Percentiles rank a stretch among this genome's conserved stretches.
phyloP scores from a whole-genome alignment of 1,284 basidiomycete species.

The Melanopsichium pennsylvanicum region DNA sequence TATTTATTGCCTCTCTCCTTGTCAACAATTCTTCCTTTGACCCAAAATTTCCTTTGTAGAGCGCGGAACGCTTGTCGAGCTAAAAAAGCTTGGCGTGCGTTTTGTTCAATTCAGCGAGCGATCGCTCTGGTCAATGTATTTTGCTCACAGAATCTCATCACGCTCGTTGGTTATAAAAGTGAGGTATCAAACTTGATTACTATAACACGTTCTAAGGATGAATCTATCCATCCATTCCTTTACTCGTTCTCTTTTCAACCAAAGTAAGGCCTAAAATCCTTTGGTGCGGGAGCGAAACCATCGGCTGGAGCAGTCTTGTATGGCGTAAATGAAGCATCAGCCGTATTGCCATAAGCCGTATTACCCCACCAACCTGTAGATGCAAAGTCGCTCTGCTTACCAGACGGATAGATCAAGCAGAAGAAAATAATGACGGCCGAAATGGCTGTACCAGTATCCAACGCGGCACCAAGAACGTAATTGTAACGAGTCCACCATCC shows the following conservation, averaged over 20 bases:
- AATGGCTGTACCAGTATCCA: slow-evolving; percentile 66
- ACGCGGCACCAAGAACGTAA: slow-evolving; percentile 66
- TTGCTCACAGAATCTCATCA: too few relatives aligned
- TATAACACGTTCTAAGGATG: slow-evolving; percentile 4
- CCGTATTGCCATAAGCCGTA: slow-evolving; percentile 50
- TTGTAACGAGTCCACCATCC: slow-evolving; percentile 67
- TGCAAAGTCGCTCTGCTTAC: slow-evolving; percentile 34
- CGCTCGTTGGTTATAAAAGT: slow-evolving; percentile 8
- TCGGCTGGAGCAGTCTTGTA: slow-evolving; percentile 15
- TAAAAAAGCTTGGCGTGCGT: too few relatives aligned
- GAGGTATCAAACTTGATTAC: background rate
- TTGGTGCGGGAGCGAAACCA: slow-evolving; percentile 29
- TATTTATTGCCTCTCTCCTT: too few relatives aligned
- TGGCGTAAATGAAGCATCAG: slow-evolving; percentile 17
- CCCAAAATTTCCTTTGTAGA: too few relatives aligned
- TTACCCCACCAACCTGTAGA: slow-evolving; percentile 58
- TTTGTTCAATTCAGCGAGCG: too few relatives aligned
- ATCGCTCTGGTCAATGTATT: too few relatives aligned
- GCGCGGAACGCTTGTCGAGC: too few relatives aligned
- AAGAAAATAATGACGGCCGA: slow-evolving; percentile 50
- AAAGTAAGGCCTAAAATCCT: slow-evolving; percentile 29
- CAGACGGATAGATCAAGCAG: slow-evolving; percentile 40
- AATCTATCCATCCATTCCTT: background rate
- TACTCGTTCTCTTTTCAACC: background rate
- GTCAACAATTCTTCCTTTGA: too few relatives aligned